Evolutionary conservation across 441 rosid genomes (phyloP).

Genomic region (Croton setiger): DNA sequence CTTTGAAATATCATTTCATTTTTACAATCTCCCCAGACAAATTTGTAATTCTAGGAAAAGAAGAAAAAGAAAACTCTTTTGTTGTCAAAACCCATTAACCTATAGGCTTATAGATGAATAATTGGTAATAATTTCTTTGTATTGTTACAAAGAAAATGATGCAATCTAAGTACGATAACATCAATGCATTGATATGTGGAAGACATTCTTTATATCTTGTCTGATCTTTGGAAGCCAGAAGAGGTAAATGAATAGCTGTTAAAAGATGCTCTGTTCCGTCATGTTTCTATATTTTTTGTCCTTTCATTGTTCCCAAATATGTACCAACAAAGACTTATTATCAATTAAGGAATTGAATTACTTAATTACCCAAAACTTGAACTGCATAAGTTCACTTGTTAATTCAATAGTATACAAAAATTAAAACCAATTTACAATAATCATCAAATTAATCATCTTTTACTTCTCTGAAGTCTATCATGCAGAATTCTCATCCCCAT

Average conservation of each 20-base stretch:
- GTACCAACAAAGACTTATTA: too few relatives aligned
- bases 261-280: background rate
- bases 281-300: background rate
- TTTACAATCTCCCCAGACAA: too few relatives aligned
- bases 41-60: too few relatives aligned
- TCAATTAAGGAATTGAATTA: background rate
- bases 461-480: slow-evolving; percentile 15
- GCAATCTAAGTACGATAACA: too few relatives aligned
- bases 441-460: too few relatives aligned
- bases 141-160: too few relatives aligned
- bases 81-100: too few relatives aligned
- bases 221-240: slow-evolving; percentile 14
- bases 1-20: too few relatives aligned
- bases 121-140: too few relatives aligned
- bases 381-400: background rate
- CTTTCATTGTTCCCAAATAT: background rate
- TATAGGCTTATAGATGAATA: too few relatives aligned
- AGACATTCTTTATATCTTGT: slow-evolving; percentile 2
- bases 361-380: background rate
- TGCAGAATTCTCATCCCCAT: slow-evolving; percentile 28
- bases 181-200: background rate
- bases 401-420: slow-evolving; percentile 5
- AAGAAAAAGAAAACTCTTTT: too few relatives aligned
- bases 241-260: slow-evolving; percentile 14
- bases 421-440: background rate